Percentiles rank a stretch among this genome's conserved stretches.
Conservation (phyloP, 2,329 filamentous ascomycete species). For the Ascochyta pisi region DNA sequence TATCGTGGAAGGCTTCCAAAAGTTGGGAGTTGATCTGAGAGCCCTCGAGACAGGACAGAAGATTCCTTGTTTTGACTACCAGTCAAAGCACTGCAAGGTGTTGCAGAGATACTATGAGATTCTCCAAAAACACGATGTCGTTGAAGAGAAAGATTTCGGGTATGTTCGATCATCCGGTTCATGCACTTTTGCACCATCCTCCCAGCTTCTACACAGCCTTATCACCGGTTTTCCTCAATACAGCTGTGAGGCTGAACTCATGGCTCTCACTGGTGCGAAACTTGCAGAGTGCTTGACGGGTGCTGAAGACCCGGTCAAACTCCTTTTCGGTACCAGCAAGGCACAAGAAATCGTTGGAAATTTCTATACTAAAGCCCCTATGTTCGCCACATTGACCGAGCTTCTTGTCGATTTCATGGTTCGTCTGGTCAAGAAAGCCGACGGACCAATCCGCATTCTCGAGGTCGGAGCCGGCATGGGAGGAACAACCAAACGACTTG, state of each 20-base stretch:
- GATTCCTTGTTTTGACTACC: background rate
- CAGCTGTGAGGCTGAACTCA: background rate
- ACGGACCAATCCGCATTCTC: background rate
- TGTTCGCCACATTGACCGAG: constrained; percentile 24
- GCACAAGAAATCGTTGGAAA: constrained; percentile 21
- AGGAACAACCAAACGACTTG: background rate
- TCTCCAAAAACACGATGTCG: constrained; percentile 15
- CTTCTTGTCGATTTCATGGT: constrained; percentile 20
- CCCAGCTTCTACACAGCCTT: background rate
- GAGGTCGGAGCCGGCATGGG: background rate
- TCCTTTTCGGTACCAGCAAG: background rate
- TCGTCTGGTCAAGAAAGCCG: constrained; percentile 5
- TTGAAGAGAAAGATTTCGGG: background rate
- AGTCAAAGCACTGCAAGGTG: constrained; percentile 16
- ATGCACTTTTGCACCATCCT: background rate
- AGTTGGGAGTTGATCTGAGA: constrained; percentile 15
- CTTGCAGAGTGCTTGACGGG: background rate
- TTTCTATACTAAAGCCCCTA: constrained; percentile 25
- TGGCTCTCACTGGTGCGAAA: background rate
- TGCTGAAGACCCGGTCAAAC: background rate
- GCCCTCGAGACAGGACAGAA: constrained; percentile 1
- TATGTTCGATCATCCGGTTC: background rate
- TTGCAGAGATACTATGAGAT: constrained; percentile 15
- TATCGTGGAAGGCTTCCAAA: constrained; percentile 21
- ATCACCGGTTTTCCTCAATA: background rate